Evolutionary conservation across 176 grass and related monocot species (phyloP).

Genomic region (Poa pratensis): DNA sequence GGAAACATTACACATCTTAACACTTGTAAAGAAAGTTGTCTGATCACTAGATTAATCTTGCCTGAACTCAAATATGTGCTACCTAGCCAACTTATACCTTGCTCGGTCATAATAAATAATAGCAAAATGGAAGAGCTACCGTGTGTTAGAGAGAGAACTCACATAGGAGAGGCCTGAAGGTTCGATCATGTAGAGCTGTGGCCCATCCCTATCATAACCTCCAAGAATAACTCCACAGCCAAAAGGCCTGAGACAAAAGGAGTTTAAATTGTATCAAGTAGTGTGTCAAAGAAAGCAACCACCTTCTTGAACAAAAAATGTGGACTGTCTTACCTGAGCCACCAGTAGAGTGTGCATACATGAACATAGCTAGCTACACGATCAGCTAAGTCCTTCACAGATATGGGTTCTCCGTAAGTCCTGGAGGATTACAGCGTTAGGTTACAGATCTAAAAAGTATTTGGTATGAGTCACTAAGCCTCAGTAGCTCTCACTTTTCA

Average conservation of each 20-base stretch:
- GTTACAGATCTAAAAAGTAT: not conserved
- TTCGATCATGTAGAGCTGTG: conserved; percentile 84
- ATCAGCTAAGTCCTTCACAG: conserved; percentile 83
- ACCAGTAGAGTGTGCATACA: conserved; percentile 89
- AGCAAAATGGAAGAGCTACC: conserved; percentile 8
- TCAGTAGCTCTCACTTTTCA: conserved; percentile 53
- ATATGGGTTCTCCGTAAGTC: conserved; percentile 71
- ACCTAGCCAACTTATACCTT: not conserved
- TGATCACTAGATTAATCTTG: not conserved
- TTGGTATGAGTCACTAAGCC: not conserved
- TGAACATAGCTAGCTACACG: conserved; percentile 90
- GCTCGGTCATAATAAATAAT: conserved; percentile 25
- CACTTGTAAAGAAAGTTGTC: not conserved
- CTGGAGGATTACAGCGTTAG: conserved; percentile 36
- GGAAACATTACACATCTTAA: not conserved
- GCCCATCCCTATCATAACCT: conserved; percentile 91
- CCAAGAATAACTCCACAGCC: conserved; percentile 87
- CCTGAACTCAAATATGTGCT: conserved; percentile 7
- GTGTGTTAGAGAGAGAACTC: conserved; percentile 41
- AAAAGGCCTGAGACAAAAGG: conserved; percentile 58
- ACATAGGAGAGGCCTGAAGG: conserved; percentile 78
- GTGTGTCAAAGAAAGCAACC: conserved; percentile 6
- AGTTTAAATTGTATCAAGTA: conserved; percentile 35
- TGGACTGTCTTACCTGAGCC: conserved; percentile 56
- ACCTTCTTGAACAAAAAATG: conserved; percentile 8